Evolutionary conservation across 2,329 filamentous ascomycete species (phyloP), one percentile per base, ranked within the genome.

Genomic region (Sporothrix curviconia): DNA sequence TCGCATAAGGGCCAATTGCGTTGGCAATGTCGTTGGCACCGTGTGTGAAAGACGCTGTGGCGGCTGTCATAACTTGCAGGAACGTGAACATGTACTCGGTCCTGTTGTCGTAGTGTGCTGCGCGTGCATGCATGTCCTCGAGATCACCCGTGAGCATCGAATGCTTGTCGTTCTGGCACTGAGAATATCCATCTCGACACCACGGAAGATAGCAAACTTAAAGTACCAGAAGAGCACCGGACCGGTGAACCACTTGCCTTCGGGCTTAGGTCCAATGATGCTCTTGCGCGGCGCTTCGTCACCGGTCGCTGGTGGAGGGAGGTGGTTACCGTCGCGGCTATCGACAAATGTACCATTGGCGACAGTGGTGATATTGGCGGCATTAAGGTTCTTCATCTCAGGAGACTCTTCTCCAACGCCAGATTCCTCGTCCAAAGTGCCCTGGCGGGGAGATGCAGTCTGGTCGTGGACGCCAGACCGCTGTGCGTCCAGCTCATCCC

Each of bases 11-110:
- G 0, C 82, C 83, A 56, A 84, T 77, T 28, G 83, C 81, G 66
- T 79, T 86, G 64, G 80, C 74, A 19, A 87, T 80, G 60, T 87
- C 84, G 67, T 87, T 87, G 63, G 83, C 82, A 24, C 84, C 84
- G 70, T 87, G 83, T 2, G 80, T 79, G 61, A 86, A 85, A 3
- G 82, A 84, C 14, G 82, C 80, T 32, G 82, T 81, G 62, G 79
- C 78, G 9, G 83, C 82, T 5, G 82, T 83, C 70, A 83, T 74
- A 64, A 84, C 69, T 63, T 83, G 81, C 30, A 82, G 74, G 69
- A 82, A 84, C 6, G 78, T 80, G 69, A 81, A 85, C 50, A 81
- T 72, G 70, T 80, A 81, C 68, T 86, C 83, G 62, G 78, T 74
- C 61, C 79, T 77, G 70, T 86, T 86, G 64, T 84, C 77, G 69